phyloP scores from a whole-genome alignment of 2,329 filamentous ascomycete species.

The Ophiocordyceps robertsii region DNA sequence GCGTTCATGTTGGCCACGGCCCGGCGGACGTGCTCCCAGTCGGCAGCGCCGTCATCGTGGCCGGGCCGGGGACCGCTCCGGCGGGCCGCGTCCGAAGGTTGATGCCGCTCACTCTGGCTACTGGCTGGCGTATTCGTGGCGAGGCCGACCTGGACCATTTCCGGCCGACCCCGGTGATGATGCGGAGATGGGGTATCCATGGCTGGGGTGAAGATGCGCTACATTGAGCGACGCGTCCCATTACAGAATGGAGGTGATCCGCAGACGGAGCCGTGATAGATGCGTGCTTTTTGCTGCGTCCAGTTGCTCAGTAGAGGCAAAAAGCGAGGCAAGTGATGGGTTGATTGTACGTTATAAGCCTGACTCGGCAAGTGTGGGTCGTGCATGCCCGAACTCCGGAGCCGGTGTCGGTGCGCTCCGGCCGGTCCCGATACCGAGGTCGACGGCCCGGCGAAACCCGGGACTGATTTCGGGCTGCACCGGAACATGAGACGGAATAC shows the following conservation, averaged over 20 bases:
- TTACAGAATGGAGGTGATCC: too few relatives aligned
- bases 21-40: conserved; percentile 5
- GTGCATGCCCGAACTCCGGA: background rate
- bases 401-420: background rate
- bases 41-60: background rate
- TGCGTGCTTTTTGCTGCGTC: background rate
- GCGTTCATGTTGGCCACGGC: conserved; percentile 12
- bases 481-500: too few relatives aligned
- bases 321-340: too few relatives aligned
- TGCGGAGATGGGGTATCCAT: background rate
- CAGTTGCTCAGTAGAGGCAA: too few relatives aligned
- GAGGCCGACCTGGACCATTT: background rate
- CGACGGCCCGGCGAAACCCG: too few relatives aligned
- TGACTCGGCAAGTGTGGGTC: background rate
- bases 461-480: too few relatives aligned
- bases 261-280: too few relatives aligned
- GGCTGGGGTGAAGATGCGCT: background rate
- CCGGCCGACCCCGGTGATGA: background rate
- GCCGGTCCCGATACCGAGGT: background rate
- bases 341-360: too few relatives aligned
- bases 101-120: background rate
- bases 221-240: background rate
- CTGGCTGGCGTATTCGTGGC: background rate
- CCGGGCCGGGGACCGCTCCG: background rate
- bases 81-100: too few relatives aligned